Percentiles rank a stretch among this genome's conserved stretches.
Conservation (phyloP, 805 yeast genomes). For the Saccharomycodes ludwigii region DNA sequence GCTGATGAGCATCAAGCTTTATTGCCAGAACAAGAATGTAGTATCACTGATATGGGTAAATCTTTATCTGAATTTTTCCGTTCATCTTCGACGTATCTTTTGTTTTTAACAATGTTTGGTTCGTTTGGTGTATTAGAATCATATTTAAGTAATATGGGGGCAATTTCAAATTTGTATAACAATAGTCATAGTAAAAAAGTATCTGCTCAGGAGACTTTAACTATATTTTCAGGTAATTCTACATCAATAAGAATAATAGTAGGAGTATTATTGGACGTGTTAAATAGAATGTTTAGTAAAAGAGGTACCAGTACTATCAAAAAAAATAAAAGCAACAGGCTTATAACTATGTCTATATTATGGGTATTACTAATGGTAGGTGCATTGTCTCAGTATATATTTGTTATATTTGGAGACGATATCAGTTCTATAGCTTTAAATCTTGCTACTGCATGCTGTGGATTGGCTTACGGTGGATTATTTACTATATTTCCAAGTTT, state of each 20-base stretch:
- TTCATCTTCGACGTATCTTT: constrained; percentile 49
- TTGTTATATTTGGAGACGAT: constrained; percentile 14
- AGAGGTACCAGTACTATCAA: too few relatives aligned
- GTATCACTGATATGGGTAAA: too few relatives aligned
- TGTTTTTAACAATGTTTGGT: constrained; percentile 52
- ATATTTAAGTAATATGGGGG: constrained; percentile 73
- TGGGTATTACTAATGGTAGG: constrained; percentile 24
- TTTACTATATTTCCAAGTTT: constrained; percentile 83
- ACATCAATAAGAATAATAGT: constrained; percentile 55
- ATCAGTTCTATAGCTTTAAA: constrained; percentile 11
- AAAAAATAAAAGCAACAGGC: too few relatives aligned
- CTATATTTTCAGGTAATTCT: constrained; percentile 26
- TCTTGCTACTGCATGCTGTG: constrained; percentile 39
- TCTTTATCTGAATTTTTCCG: too few relatives aligned
- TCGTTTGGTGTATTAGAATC: constrained; percentile 78
- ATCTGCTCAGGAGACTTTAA: constrained; percentile 4
- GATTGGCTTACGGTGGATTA: constrained; percentile 67
- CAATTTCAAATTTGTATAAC: constrained; percentile 35
- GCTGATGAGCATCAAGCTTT: constrained; percentile 10
- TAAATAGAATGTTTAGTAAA: constrained; percentile 18
- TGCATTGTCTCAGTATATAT: constrained; percentile 24
- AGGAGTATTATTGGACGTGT: constrained; percentile 58
- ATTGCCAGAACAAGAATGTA: constrained; percentile 22
- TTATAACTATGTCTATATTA: constrained; percentile 23
- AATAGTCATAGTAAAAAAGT: background rate